Evolutionary conservation across 768 basidiomycete genomes (phyloP).

Genomic region (Guyanaporus albipodus): DNA sequence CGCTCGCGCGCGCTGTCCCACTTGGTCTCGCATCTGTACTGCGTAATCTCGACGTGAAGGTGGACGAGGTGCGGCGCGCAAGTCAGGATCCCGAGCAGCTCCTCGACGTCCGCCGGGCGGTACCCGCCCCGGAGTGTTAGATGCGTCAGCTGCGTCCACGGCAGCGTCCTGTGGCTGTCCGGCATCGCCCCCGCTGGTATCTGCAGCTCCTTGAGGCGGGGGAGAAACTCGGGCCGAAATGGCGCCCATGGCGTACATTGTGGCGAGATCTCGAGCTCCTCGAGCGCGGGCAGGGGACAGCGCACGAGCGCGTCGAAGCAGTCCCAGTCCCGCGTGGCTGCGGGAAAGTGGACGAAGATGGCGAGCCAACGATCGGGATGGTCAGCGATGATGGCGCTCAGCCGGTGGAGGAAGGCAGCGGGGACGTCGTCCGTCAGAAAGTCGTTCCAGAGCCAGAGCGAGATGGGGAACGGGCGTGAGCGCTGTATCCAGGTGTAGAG

Average conservation of each 20-base stretch:
- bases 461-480: constrained; percentile 23
- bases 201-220: constrained; percentile 24
- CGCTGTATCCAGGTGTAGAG: constrained; percentile 27
- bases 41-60: constrained; percentile 32
- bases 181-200: constrained; percentile 31
- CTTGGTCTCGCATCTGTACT: constrained; percentile 27
- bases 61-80: constrained; percentile 25
- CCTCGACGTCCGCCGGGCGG: constrained; percentile 24
- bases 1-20: constrained; percentile 21
- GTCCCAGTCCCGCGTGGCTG: constrained; percentile 27
- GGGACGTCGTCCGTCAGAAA: constrained; percentile 33
- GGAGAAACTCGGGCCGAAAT: constrained; percentile 26
- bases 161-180: constrained; percentile 30
- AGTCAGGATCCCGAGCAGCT: constrained; percentile 24
- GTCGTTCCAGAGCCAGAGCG: constrained; percentile 31
- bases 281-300: constrained; percentile 23
- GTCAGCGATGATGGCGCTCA: constrained; percentile 17
- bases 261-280: constrained; percentile 32
- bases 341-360: constrained; percentile 31
- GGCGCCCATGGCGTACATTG: constrained; percentile 31
- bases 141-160: constrained; percentile 32
- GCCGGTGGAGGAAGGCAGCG: constrained; percentile 20
- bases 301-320: constrained; percentile 22
- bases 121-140: constrained; percentile 30
- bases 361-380: constrained; percentile 29